Evolutionary conservation across 345 rosid species (phyloP).

Genomic region (Pistacia vera): DNA sequence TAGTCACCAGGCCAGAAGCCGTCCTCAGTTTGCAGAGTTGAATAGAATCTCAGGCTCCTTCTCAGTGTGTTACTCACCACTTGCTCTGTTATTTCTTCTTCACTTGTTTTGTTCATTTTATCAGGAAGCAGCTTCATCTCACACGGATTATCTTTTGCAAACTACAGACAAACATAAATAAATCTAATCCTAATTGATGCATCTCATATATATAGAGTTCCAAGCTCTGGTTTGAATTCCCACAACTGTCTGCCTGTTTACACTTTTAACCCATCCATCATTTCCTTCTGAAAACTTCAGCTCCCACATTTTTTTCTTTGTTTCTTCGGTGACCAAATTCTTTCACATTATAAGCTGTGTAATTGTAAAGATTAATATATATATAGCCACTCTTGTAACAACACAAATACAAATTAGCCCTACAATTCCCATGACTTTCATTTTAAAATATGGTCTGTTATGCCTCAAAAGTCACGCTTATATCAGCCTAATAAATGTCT

Average conservation of each 20-base stretch:
- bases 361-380: too few relatives aligned
- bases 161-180: slow-evolving; percentile 17
- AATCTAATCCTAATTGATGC: neutral
- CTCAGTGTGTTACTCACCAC: slow-evolving; percentile 35
- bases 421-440: too few relatives aligned
- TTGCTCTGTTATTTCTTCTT: slow-evolving; percentile 34
- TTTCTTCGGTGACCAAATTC: too few relatives aligned
- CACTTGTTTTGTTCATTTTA: slow-evolving; percentile 6
- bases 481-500: too few relatives aligned
- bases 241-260: slow-evolving; percentile 58
- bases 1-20: slow-evolving; percentile 87
- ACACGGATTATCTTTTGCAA: slow-evolving; percentile 34
- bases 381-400: too few relatives aligned
- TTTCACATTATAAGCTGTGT: too few relatives aligned
- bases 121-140: slow-evolving; percentile 5
- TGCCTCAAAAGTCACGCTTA: too few relatives aligned
- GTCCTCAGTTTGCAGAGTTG: slow-evolving; percentile 55
- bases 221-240: slow-evolving; percentile 51
- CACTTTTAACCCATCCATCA: slow-evolving; percentile 33
- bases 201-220: slow-evolving; percentile 49
- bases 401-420: too few relatives aligned
- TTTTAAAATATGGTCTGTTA: too few relatives aligned
- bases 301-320: slow-evolving; percentile 46
- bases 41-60: slow-evolving; percentile 52
- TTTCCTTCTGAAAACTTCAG: slow-evolving; percentile 48